Percentiles rank a stretch among this genome's conserved stretches.
Conservation (phyloP, 768 basidiomycete species). For the Leccinum arenicola region DNA sequence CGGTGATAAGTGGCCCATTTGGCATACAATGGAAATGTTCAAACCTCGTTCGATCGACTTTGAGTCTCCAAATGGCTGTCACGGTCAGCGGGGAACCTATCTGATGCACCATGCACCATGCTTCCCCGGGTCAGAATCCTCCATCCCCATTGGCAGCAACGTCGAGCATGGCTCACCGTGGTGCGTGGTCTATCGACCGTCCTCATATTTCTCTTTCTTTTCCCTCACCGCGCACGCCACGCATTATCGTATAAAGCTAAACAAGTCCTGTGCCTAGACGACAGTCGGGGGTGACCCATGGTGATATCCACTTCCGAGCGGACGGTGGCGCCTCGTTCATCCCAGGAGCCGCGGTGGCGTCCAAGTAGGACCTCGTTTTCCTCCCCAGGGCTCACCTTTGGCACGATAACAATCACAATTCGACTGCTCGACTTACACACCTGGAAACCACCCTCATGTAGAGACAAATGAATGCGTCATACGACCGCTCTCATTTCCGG, state of each 20-base stretch:
- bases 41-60: no score
- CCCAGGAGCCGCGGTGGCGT: no score
- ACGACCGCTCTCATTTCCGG: neutral
- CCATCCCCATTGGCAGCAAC: neutral
- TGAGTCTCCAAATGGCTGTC: no score
- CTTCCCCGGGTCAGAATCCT: neutral
- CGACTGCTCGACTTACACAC: neutral
- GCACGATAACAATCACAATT: neutral
- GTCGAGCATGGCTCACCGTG: neutral
- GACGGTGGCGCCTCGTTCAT: no score
- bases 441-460: neutral
- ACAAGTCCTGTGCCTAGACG: no score
- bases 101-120: no score
- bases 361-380: neutral
- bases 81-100: no score
- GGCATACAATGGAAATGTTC: neutral
- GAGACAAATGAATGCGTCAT: neutral
- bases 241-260: no score
- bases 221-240: neutral
- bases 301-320: no score
- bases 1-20: neutral
- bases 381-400: neutral
- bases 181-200: neutral
- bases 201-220: neutral
- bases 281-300: no score